phyloP scores from a whole-genome alignment of 2,329 filamentous ascomycete species.

The Scleromitrula shiraiana region DNA sequence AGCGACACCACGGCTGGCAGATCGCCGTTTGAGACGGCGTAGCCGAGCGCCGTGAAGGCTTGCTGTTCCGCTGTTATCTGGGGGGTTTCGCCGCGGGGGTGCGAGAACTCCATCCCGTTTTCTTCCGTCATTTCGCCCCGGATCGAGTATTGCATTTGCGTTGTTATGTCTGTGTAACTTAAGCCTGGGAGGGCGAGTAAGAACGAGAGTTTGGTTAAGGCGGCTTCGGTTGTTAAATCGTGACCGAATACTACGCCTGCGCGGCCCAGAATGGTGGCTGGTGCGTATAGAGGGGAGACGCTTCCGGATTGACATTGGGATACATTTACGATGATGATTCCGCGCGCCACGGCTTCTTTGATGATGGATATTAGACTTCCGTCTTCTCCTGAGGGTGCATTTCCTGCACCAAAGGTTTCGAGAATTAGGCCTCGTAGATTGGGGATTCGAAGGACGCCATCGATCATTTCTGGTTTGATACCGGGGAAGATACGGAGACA shows the following conservation, averaged over 20 bases:
- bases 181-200: conserved; percentile 52
- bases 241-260: conserved; percentile 62
- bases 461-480: conserved; percentile 63
- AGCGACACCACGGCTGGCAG: conserved; percentile 33
- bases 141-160: conserved; percentile 53
- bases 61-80: conserved; percentile 39
- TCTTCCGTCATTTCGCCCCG: conserved; percentile 56
- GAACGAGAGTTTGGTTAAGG: conserved; percentile 29
- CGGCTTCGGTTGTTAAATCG: conserved; percentile 57
- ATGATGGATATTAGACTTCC: conserved; percentile 52
- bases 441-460: conserved; percentile 54
- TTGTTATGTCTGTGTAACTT: conserved; percentile 49
- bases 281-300: conserved; percentile 50
- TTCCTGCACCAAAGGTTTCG: conserved; percentile 66
- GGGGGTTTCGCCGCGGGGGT: conserved; percentile 35
- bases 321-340: conserved; percentile 65
- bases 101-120: conserved; percentile 41
- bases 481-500: conserved; percentile 66
- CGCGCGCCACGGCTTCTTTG: conserved; percentile 53
- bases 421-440: conserved; percentile 59
- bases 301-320: conserved; percentile 53
- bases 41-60: conserved; percentile 52
- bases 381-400: conserved; percentile 58
- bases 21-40: conserved; percentile 54
- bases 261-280: conserved; percentile 51